Evolutionary conservation across 2,329 filamentous ascomycete genomes (phyloP).

Genomic region (Camillea tinctor): DNA sequence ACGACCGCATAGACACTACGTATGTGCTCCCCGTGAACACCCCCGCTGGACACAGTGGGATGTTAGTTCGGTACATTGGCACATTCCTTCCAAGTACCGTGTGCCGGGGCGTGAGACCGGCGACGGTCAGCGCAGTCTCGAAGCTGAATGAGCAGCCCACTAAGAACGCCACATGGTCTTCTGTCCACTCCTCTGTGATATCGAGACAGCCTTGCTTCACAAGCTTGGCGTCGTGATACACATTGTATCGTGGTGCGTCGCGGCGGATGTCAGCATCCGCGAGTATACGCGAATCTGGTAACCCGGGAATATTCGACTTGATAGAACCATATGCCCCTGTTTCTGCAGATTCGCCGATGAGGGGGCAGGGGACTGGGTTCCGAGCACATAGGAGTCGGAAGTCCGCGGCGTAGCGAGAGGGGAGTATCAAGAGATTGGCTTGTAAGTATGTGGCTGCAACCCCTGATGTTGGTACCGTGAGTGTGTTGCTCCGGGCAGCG

Average conservation of each 20-base stretch:
- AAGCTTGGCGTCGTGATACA: constrained; percentile 52
- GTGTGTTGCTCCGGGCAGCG: constrained; percentile 39
- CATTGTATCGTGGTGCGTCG: constrained; percentile 57
- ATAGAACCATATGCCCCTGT: constrained; percentile 43
- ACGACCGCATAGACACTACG: constrained; percentile 65
- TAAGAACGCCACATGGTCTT: constrained; percentile 60
- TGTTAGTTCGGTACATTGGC: constrained; percentile 59
- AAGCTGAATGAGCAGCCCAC: constrained; percentile 66
- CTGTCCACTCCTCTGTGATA: constrained; percentile 52
- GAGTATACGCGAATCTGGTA: constrained; percentile 26
- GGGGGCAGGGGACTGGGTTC: constrained; percentile 62
- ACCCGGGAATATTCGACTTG: constrained; percentile 30
- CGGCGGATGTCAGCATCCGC: constrained; percentile 53
- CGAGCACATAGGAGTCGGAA: constrained; percentile 58
- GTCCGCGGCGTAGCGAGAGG: constrained; percentile 53
- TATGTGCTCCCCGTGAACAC: constrained; percentile 54
- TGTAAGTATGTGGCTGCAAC: constrained; percentile 56
- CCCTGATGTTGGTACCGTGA: constrained; percentile 49
- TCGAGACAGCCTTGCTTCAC: constrained; percentile 38
- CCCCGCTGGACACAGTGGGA: constrained; percentile 56
- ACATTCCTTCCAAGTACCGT: constrained; percentile 48
- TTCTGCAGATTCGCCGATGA: constrained; percentile 51
- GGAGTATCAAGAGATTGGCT: constrained; percentile 62
- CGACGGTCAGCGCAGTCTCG: constrained; percentile 52
- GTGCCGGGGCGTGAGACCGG: constrained; percentile 53